phyloP scores from a whole-genome alignment of 805 yeast genomes.

The Ogataea siamensis region DNA sequence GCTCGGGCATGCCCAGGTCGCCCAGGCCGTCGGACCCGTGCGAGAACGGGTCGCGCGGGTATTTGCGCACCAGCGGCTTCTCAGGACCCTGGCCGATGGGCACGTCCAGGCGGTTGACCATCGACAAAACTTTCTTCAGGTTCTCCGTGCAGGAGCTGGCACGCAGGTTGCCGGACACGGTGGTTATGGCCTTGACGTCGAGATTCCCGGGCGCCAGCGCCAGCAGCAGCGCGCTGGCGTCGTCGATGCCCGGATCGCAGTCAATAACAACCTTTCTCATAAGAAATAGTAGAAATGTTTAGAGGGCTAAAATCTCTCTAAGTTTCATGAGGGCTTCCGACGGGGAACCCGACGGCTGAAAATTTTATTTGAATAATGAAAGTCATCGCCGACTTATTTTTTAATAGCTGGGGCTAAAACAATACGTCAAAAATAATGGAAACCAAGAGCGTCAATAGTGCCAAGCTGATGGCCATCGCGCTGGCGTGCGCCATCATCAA shows the following conservation, averaged over 20 bases:
- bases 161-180: conserved; percentile 28
- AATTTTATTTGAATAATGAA: neutral
- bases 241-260: conserved; percentile 32
- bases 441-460: conserved; percentile 14
- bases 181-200: conserved; percentile 30
- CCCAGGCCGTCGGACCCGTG: conserved; percentile 29
- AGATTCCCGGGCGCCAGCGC: conserved; percentile 25
- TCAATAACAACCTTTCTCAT: conserved; percentile 25
- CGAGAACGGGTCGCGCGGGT: conserved; percentile 29
- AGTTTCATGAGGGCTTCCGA: conserved; percentile 2
- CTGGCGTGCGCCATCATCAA: conserved; percentile 26
- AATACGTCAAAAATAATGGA: neutral
- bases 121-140: conserved; percentile 22
- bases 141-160: conserved; percentile 25
- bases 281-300: neutral
- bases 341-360: conserved; percentile 13
- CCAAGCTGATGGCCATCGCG: conserved; percentile 23
- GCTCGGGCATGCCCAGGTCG: conserved; percentile 23
- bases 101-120: conserved; percentile 21
- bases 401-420: neutral
- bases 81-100: conserved; percentile 31
- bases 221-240: conserved; percentile 26
- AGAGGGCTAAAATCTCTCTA: neutral
- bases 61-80: conserved; percentile 26
- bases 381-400: neutral